Evolutionary conservation across 2,329 filamentous ascomycete genomes (phyloP), one percentile per base, ranked within the genome.

Genomic region (Salinomyces thailandicus): DNA sequence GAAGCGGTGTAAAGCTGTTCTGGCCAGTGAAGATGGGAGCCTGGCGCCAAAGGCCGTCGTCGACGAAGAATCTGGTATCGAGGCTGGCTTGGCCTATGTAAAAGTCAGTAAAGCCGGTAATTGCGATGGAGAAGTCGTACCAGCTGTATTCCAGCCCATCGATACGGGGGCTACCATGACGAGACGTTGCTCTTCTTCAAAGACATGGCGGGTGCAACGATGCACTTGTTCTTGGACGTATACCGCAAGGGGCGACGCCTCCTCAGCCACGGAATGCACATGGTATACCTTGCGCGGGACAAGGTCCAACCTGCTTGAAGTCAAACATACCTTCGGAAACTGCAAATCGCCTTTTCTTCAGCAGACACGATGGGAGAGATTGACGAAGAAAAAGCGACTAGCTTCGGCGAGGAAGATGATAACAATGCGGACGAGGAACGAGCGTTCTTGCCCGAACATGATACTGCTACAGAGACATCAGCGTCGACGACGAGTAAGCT

Each of bases 1-100:
- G 64, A 4, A 79, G 65, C 29, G 81, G 76, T 52, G 79, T 73
- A 48, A 81, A 87, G 46, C 73, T 76, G 42, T 80, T 84, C 47
- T 69, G 77, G 22, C 82, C 82, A 8, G 59, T 77, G 37, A 86
- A 66, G 18, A 85, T 57, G 13, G 82, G 81, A 2, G 82, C 81
- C 33, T 79, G 70, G 51, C 76, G 77, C 79, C 81, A 86, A 42
- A 83, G 60, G 24, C 77, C 76, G 44, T 70, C 68, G 50, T 79
- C 75, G 18, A 62, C 44, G 42, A 62, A 63, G 33, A 56, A 62
- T 29, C 58, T 51, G 1, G 62, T 60, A 33, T 63, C 61, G n/a
- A 65, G 49, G 35, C 63, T 54, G 2, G 60, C 60, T 20, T 58
- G 39, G 5, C 42, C 50, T 53, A 41, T 12, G n/a, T n/a, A n/a